Conservation (phyloP, 1,284 basidiomycete genomes). For the Meira nashicola region DNA sequence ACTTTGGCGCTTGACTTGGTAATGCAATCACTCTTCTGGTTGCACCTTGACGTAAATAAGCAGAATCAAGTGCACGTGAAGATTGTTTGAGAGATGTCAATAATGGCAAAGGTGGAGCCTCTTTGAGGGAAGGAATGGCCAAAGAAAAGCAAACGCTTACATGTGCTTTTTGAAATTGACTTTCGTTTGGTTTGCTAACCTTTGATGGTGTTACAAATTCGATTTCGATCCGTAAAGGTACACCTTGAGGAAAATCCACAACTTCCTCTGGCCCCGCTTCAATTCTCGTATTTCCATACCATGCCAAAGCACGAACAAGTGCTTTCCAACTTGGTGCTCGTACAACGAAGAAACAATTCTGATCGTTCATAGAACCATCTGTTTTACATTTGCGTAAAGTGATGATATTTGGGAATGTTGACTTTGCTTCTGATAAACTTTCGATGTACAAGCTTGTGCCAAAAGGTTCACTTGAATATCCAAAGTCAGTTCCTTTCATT, state of each 20-base stretch:
- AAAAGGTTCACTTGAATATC: slow-evolving; percentile 28
- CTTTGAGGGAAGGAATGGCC: neutral
- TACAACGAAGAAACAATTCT: slow-evolving; percentile 26
- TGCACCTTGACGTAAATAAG: slow-evolving; percentile 28
- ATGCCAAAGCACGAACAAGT: slow-evolving; percentile 34
- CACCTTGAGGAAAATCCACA: slow-evolving; percentile 13
- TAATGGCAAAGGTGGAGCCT: neutral
- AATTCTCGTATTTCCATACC: slow-evolving; percentile 39
- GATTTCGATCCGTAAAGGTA: slow-evolving; percentile 22
- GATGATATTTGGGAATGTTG: slow-evolving; percentile 23
- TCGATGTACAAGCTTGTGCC: slow-evolving; percentile 18
- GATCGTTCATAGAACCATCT: slow-evolving; percentile 6
- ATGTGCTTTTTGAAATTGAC: slow-evolving; percentile 24
- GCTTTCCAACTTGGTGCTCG: slow-evolving; percentile 37
- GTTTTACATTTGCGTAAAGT: slow-evolving; percentile 11
- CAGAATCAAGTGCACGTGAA: slow-evolving; percentile 28
- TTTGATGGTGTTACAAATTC: slow-evolving; percentile 37
- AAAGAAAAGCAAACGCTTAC: slow-evolving; percentile 34
- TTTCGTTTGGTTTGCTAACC: neutral
- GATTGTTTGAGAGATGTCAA: slow-evolving; percentile 20
- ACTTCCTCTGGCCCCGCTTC: slow-evolving; percentile 30
- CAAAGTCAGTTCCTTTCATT: slow-evolving; percentile 29
- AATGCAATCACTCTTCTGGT: slow-evolving; percentile 28
- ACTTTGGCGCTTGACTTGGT: slow-evolving; percentile 20
- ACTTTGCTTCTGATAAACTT: slow-evolving; percentile 13